Percentiles rank a stretch among this genome's conserved stretches.
phyloP scores from a whole-genome alignment of 306 rosid species.

The Inga laurina region DNA sequence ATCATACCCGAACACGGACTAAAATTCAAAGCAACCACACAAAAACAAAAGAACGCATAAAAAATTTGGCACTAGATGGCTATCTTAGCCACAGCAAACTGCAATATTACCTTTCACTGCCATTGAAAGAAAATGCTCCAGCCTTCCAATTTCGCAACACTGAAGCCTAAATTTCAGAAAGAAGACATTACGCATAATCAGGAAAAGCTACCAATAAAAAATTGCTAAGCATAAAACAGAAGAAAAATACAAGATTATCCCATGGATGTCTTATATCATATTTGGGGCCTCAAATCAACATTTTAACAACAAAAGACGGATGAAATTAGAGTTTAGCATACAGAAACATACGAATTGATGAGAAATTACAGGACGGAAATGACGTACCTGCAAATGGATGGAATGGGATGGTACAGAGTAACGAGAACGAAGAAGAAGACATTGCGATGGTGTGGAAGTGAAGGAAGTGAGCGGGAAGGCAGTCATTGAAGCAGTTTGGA shows the following conservation, averaged over 20 bases:
- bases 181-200: constrained; percentile 3
- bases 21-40: not conserved
- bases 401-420: constrained; percentile 30
- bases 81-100: not conserved
- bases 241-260: not conserved
- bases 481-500: constrained; percentile 40
- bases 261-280: not conserved
- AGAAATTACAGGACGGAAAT: not conserved
- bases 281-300: not conserved
- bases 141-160: constrained; percentile 31
- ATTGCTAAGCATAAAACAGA: not conserved
- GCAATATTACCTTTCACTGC: constrained; percentile 41
- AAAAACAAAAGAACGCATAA: not conserved
- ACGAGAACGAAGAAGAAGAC: constrained; percentile 30
- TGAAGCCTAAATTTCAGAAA: constrained; percentile 31
- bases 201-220: not conserved
- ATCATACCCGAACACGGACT: not conserved
- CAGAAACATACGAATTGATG: not conserved
- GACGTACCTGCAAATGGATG: constrained; percentile 28
- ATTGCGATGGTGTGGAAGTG: constrained; percentile 40
- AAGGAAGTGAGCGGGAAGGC: constrained; percentile 28
- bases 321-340: not conserved
- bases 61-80: not conserved
- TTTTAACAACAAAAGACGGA: not conserved
- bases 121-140: constrained; percentile 41